Evolutionary conservation across 139 green algal genomes (phyloP), one percentile per base, ranked within the genome.

Genomic region (Micromonas commoda): DNA sequence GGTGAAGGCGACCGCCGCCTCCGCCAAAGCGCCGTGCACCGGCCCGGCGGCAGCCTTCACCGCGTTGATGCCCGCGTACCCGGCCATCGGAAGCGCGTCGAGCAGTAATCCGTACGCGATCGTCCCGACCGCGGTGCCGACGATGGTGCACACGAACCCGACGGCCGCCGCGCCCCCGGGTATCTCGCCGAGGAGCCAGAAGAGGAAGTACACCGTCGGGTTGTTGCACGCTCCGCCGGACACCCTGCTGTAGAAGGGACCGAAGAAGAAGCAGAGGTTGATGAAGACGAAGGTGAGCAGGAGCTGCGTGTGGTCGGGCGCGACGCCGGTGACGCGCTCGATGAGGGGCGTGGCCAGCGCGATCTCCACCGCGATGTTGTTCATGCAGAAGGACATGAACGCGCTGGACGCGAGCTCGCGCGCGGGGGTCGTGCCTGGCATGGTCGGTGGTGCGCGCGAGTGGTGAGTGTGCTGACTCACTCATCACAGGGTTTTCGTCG

Each of bases 201-300:
- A 31, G 29, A 73, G 37, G 3, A 53, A 2, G 16, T 73, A 73
- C 9, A 73, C 66, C 32, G 66, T 57, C 37, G 66, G 66, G 37
- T 73, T 73, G 16, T 73, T 73, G 1, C 19, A 45, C 35, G 37
- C n/a, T 9, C 68, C 68, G 23, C 3, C 23, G 3, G 16, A 35
- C 21, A 61, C 5, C 37, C 9, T 33, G 9, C 28, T 37, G 35
- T 64, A 75, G 1, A 39, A 28, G 23, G 68, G 68, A 16, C 19
- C 16, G 68, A 75, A 75, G 1, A 63, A 35, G 38, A 75, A 63
- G 34, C 19, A n/a, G 21, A 75, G 38, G 37, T 63, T 32, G 1
- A 75, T 0, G 68, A 75, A 75, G 1, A 75, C 1, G 4, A 75
- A 29, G 5, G 68, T 61, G 19, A 75, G 19, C 1, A 61, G 4